phyloP scores from a whole-genome alignment of 2,329 filamentous ascomycete species.

The Aspergillus ibericus region DNA sequence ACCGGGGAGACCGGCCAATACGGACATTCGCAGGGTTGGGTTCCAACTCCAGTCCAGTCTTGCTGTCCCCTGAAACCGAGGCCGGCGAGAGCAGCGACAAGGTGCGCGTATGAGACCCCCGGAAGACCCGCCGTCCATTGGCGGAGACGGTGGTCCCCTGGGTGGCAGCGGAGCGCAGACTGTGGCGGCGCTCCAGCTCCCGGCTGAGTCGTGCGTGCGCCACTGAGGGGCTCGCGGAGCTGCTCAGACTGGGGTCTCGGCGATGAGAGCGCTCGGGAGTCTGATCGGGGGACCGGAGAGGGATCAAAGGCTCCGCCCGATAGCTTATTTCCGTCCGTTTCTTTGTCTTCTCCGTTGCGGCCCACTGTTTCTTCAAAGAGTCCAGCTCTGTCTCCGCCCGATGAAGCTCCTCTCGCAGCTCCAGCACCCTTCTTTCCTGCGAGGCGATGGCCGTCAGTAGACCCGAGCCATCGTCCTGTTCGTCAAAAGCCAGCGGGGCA shows the following conservation, averaged over 20 bases:
- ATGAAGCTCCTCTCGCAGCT: slow-evolving; percentile 84
- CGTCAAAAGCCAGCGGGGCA: slow-evolving; percentile 30
- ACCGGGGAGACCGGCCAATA: slow-evolving; percentile 38
- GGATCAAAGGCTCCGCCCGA: slow-evolving; percentile 59
- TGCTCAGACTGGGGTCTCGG: slow-evolving; percentile 30
- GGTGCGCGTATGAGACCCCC: slow-evolving; percentile 63
- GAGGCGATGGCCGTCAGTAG: slow-evolving; percentile 88
- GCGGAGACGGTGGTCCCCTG: slow-evolving; percentile 35
- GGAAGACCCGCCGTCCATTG: slow-evolving; percentile 64
- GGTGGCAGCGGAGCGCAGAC: slow-evolving; percentile 55
- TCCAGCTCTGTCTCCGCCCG: slow-evolving; percentile 76
- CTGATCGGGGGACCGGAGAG: slow-evolving; percentile 47
- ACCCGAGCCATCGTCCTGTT: slow-evolving; percentile 56
- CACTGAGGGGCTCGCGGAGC: slow-evolving; percentile 24
- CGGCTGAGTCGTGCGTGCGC: slow-evolving; percentile 41
- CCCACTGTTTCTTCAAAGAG: slow-evolving; percentile 80
- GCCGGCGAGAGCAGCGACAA: slow-evolving; percentile 78
- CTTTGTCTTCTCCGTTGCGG: slow-evolving; percentile 71
- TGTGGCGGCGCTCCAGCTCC: slow-evolving; percentile 73
- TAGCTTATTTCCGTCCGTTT: slow-evolving; percentile 68
- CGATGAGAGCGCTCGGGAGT: slow-evolving; percentile 13
- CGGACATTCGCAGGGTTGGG: slow-evolving; percentile 23
- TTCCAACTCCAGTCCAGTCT: slow-evolving; percentile 18
- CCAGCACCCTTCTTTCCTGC: slow-evolving; percentile 86
- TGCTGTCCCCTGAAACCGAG: slow-evolving; percentile 22